Conservation (phyloP, 1,284 basidiomycete genomes). For the Ustilago trichophora region DNA sequence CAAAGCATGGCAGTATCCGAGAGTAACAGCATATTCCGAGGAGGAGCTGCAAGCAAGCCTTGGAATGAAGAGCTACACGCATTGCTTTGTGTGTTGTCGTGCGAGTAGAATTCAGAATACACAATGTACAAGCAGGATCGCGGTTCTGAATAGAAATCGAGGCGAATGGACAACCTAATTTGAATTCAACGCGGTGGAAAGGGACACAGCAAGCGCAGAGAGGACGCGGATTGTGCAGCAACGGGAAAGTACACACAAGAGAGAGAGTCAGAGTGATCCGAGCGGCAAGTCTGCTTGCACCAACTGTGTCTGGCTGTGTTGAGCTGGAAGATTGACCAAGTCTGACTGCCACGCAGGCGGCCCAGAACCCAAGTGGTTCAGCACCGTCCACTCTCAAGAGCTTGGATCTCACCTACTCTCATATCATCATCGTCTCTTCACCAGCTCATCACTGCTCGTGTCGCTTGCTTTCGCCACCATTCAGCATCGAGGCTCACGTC, state of each 20-base stretch:
- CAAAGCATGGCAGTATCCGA: no score
- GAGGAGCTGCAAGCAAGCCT: no score
- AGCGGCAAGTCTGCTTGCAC: no score
- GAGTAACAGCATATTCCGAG: no score
- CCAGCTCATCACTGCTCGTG: conserved; percentile 1
- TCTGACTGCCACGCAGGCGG: no score
- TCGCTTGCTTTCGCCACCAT: neutral
- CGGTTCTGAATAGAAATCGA: neutral
- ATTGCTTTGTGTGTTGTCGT: conserved; percentile 12
- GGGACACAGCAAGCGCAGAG: neutral
- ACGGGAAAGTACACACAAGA: neutral
- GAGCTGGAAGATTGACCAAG: conserved; percentile 41
- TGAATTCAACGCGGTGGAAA: conserved; percentile 1
- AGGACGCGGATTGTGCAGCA: conserved; percentile 8
- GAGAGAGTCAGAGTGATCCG: conserved; percentile 45
- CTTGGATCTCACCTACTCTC: no score
- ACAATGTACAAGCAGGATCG: no score
- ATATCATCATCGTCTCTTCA: neutral
- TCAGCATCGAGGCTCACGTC: no score
- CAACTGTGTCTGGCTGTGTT: no score
- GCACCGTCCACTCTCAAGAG: no score
- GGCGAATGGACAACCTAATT: neutral
- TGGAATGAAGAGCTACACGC: no score
- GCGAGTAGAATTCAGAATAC: conserved; percentile 10
- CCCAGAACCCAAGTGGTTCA: no score